A percentile compares a stretch with the other conserved stretches of the same genome.
These are phyloP conservation scores for Carallia pectinifolia DNA, from an alignment of 345 rosid genomes.

Conservation along the genomic window DNA sequence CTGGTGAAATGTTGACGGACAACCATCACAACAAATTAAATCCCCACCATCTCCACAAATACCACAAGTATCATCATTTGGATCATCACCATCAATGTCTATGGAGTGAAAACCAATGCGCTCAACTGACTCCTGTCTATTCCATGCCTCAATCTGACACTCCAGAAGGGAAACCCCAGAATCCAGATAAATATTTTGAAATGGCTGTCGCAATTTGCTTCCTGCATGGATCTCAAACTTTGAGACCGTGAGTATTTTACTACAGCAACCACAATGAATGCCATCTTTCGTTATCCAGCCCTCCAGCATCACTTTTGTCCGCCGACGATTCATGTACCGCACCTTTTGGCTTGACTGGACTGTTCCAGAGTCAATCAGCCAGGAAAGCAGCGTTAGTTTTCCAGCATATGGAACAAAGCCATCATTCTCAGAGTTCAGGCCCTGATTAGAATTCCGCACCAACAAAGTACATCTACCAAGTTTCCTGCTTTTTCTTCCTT, in stretches of 20 bases:
- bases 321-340: slow-evolving; percentile 30
- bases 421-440: slow-evolving; percentile 21
- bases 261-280: slow-evolving; percentile 39
- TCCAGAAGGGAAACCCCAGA: slow-evolving; percentile 34
- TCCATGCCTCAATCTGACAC: slow-evolving; percentile 37
- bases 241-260: slow-evolving; percentile 35
- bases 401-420: slow-evolving; percentile 32
- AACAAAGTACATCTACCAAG: slow-evolving; percentile 44
- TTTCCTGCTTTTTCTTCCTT: slow-evolving; percentile 74
- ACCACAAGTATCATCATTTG: slow-evolving; percentile 36
- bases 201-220: slow-evolving; percentile 34
- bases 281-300: slow-evolving; percentile 37
- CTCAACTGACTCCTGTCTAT: slow-evolving; percentile 23
- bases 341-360: slow-evolving; percentile 39
- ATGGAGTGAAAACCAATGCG: slow-evolving; percentile 25
- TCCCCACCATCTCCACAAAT: slow-evolving; percentile 38
- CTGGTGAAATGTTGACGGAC: slow-evolving; percentile 35
- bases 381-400: slow-evolving; percentile 32
- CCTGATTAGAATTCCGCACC: slow-evolving; percentile 23
- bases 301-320: slow-evolving; percentile 35
- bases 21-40: slow-evolving; percentile 36
- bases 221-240: slow-evolving; percentile 41
- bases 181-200: slow-evolving; percentile 37
- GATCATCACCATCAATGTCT: slow-evolving; percentile 29
- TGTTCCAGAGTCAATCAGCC: slow-evolving; percentile 32